phyloP scores from a whole-genome alignment of 106 monocot genomes.

The Amphibolis antarctica region DNA sequence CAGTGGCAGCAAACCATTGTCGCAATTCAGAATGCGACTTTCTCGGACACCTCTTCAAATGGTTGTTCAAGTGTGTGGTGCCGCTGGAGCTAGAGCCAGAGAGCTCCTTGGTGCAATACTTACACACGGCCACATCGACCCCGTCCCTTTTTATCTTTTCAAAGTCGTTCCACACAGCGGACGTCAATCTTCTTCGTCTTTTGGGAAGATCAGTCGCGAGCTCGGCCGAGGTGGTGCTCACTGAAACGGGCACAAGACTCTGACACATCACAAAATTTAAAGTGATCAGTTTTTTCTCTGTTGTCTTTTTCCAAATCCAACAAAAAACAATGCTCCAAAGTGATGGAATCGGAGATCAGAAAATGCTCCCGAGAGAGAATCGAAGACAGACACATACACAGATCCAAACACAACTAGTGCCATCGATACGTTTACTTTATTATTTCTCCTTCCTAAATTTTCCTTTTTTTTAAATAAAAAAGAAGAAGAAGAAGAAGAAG shows the following conservation, averaged over 20 bases:
- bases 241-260: slow-evolving; percentile 6
- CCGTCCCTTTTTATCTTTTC: slow-evolving; percentile 20
- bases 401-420: too few relatives aligned
- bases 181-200: slow-evolving; percentile 13
- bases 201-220: slow-evolving; percentile 4
- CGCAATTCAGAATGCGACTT: not conserved
- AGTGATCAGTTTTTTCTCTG: too few relatives aligned
- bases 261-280: not conserved
- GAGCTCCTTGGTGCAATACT: slow-evolving; percentile 17
- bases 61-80: slow-evolving; percentile 28
- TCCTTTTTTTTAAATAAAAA: too few relatives aligned
- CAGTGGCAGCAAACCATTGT: not conserved
- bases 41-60: slow-evolving; percentile 11
- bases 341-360: too few relatives aligned
- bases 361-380: too few relatives aligned
- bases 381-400: too few relatives aligned
- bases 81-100: slow-evolving; percentile 21
- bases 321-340: not conserved
- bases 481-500: too few relatives aligned
- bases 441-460: too few relatives aligned
- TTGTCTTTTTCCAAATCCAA: not conserved
- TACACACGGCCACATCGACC: slow-evolving; percentile 20
- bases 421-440: too few relatives aligned
- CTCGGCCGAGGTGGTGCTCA: not conserved
- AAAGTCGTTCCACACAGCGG: slow-evolving; percentile 24